Evolutionary conservation across 2,329 filamentous ascomycete species (phyloP).

Genomic region (Aureobasidium sp.): DNA sequence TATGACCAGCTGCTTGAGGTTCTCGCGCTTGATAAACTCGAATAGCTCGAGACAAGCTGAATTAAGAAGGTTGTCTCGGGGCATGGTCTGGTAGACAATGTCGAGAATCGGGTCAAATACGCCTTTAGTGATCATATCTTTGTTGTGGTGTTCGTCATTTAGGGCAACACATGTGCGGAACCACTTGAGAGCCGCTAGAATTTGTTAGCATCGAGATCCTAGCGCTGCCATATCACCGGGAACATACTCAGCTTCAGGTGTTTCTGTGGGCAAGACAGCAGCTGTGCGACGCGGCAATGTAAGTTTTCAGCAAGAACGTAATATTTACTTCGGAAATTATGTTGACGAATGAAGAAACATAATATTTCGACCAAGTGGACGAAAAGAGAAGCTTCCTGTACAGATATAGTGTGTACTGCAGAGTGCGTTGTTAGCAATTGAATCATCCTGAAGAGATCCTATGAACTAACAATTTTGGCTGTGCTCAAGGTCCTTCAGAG

Average conservation of each 20-base stretch:
- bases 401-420: slow-evolving; percentile 50
- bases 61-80: slow-evolving; percentile 85
- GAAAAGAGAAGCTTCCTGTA: slow-evolving; percentile 84
- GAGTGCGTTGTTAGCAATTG: not conserved
- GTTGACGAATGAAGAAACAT: slow-evolving; percentile 87
- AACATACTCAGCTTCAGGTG: slow-evolving; percentile 78
- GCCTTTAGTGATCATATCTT: slow-evolving; percentile 72
- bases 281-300: slow-evolving; percentile 69
- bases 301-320: slow-evolving; percentile 79
- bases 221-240: slow-evolving; percentile 20
- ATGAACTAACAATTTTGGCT: slow-evolving; percentile 29
- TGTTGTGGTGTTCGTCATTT: slow-evolving; percentile 86
- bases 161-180: slow-evolving; percentile 80
- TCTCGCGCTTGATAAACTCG: slow-evolving; percentile 74
- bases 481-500: slow-evolving; percentile 71
- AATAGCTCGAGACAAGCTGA: slow-evolving; percentile 93
- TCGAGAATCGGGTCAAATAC: slow-evolving; percentile 79
- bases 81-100: slow-evolving; percentile 77
- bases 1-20: slow-evolving; percentile 71
- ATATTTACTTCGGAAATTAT: slow-evolving; percentile 76
- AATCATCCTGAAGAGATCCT: no score
- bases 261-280: slow-evolving; percentile 79
- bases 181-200: slow-evolving; percentile 77
- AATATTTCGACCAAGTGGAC: slow-evolving; percentile 87
- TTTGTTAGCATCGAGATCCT: not conserved